A percentile compares a stretch with the other conserved stretches of the same genome.
These are phyloP conservation scores for Trichoderma harzianum DNA, from an alignment of 2,329 filamentous ascomycete genomes.

Conservation along the genomic window DNA sequence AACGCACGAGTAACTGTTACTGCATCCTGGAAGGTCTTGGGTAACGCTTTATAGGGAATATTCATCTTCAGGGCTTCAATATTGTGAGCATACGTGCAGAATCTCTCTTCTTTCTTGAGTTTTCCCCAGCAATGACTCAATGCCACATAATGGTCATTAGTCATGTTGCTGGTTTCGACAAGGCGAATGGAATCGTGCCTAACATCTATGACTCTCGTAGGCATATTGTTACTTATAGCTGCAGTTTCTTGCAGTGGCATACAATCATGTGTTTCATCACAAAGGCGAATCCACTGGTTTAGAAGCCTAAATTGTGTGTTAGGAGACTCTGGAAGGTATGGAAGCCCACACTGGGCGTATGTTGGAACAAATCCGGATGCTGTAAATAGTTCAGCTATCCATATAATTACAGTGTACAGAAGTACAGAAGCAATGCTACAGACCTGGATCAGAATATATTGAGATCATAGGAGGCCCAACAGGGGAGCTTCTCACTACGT, in stretches of 20 bases:
- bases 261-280: not conserved
- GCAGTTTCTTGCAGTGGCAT: not conserved
- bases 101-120: not conserved
- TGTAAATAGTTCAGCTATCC: not conserved
- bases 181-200: not conserved
- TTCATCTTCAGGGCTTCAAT: not conserved
- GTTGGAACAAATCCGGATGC: not conserved
- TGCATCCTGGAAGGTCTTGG: not conserved
- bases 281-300: not conserved
- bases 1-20: not conserved
- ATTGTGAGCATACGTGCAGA: not conserved
- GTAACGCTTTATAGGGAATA: not conserved
- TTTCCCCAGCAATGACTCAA: not conserved
- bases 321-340: not conserved
- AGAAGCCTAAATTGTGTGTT: not conserved
- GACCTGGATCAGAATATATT: not conserved
- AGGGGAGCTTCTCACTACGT: not conserved
- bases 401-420: not conserved
- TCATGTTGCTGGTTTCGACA: not conserved
- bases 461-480: not conserved
- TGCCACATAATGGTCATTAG: not conserved
- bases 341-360: not conserved
- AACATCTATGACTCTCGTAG: not conserved
- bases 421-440: not conserved
- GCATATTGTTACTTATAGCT: not conserved